A percentile compares a stretch with the other conserved stretches of the same genome.
Evolutionary conservation across 345 rosid genomes (phyloP).

Genomic region (Toxicodendron radicans): DNA sequence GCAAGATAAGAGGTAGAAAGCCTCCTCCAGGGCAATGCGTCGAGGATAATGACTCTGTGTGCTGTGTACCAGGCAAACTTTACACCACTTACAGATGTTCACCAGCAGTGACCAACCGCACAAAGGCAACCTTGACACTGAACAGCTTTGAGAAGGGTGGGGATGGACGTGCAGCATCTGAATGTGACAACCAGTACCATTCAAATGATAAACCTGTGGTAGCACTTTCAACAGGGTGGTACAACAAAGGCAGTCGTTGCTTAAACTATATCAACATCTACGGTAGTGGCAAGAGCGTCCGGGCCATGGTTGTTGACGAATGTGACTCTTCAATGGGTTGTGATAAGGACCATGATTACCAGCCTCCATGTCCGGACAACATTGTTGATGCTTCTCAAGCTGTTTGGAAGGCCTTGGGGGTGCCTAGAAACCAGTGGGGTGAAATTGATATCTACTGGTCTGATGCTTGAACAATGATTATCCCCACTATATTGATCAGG

Average conservation of each 20-base stretch:
- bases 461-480: conserved; percentile 23
- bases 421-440: conserved; percentile 24
- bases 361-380: conserved; percentile 30
- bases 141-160: conserved; percentile 30
- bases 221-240: conserved; percentile 17
- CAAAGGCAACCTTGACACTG: conserved; percentile 26
- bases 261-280: conserved; percentile 15
- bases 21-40: conserved; percentile 35
- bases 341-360: conserved; percentile 24
- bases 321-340: conserved; percentile 35
- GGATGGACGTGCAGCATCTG: conserved; percentile 28
- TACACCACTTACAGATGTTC: conserved; percentile 28
- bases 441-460: conserved; percentile 31
- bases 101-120: conserved; percentile 19
- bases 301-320: conserved; percentile 37
- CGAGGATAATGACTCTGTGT: conserved; percentile 25
- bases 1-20: conserved; percentile 26
- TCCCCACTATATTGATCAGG: neutral
- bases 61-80: conserved; percentile 27
- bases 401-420: conserved; percentile 40
- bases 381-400: conserved; percentile 34
- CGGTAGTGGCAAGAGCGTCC: conserved; percentile 24
- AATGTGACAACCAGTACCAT: conserved; percentile 21
- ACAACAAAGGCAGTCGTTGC: conserved; percentile 29
- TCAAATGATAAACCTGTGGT: conserved; percentile 18